Evolutionary conservation across 106 monocot genomes (phyloP), one percentile per base, ranked within the genome.

Genomic region (Platanthera guangdongensis): DNA sequence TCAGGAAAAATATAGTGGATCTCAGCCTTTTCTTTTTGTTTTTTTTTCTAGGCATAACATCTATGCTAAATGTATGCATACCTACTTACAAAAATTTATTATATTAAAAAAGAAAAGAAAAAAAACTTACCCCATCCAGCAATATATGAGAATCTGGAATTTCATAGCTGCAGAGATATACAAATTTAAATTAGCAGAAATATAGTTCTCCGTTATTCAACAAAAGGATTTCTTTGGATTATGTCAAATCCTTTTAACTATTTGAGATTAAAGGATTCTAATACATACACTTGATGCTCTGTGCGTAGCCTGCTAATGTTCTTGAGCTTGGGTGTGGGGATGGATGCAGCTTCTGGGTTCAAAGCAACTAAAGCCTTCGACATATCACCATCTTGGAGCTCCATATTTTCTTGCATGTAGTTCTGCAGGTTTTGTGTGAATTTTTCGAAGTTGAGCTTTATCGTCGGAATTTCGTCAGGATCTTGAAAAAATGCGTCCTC

Each of bases 401-500:
- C 87, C 80, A 78, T 75, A 47, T 81, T 84, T 54, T 75, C 68
- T 77, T 90, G 80, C 79, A 90, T 77, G 25, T 80, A 81, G 60
- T 77, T 79, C 51, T 90, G 87, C 73, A 90, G 53, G 71, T 87
- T 90, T 77, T 90, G 83, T 39, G 81, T 80, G 49, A 90, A 85
- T 52, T 81, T 83, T 75, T 90, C 81, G 11, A 83, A 73, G 78
- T 87, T 90, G 25, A 87, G 85, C 52, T 77, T 87, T 68, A 90
- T 90, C 2, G 79, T 75, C 32, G 90, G 90, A 77, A 90, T 90
- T 78, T 90, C 87, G 77, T 90, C 90, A 47, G 85, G 83, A 68
- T 87, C 90, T 47, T 90, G 79, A 60, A 79, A 87, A 75, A 87
- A 87, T 45, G 80, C 85, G 77, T 90, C 90, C 76, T 90, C 90